phyloP scores from a whole-genome alignment of 371 early-diverging fungal species.

The Mycotypha africana region DNA sequence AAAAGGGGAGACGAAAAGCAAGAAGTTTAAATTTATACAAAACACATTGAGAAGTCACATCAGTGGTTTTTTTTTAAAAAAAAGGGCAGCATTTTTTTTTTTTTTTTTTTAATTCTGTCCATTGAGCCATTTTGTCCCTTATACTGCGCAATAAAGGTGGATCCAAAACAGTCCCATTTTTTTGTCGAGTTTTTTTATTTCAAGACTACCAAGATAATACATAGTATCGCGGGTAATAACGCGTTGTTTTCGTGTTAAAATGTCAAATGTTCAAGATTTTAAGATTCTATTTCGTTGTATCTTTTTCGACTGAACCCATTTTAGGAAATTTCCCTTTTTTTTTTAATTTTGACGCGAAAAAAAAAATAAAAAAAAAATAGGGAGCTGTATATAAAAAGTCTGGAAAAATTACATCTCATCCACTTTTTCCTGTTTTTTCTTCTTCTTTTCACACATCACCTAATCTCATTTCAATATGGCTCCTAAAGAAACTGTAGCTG shows the following conservation, averaged over 20 bases:
- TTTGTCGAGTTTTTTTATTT: too few species aligned
- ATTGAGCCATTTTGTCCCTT: too few species aligned
- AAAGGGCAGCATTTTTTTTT: background rate
- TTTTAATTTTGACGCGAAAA: background rate
- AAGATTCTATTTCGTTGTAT: background rate
- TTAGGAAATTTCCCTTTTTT: background rate
- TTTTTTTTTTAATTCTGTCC: background rate
- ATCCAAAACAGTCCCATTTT: too few species aligned
- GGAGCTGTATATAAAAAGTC: too few species aligned
- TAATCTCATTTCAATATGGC: constrained; percentile 12
- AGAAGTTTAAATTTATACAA: background rate
- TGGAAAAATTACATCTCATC: background rate
- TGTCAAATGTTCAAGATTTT: too few species aligned
- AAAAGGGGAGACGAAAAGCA: background rate
- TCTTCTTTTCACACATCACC: background rate
- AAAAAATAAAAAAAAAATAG: background rate
- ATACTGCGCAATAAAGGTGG: too few species aligned
- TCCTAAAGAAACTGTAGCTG: constrained; percentile 14
- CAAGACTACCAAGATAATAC: too few species aligned
- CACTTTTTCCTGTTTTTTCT: background rate
- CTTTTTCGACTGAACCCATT: background rate
- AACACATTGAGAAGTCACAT: too few species aligned
- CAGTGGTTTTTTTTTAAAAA: too few species aligned
- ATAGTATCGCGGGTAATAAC: too few species aligned
- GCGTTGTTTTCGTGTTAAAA: too few species aligned